These are phyloP conservation scores for Trametes versicolor DNA, from an alignment of 1,284 basidiomycete species.

Conservation along the genomic window DNA sequence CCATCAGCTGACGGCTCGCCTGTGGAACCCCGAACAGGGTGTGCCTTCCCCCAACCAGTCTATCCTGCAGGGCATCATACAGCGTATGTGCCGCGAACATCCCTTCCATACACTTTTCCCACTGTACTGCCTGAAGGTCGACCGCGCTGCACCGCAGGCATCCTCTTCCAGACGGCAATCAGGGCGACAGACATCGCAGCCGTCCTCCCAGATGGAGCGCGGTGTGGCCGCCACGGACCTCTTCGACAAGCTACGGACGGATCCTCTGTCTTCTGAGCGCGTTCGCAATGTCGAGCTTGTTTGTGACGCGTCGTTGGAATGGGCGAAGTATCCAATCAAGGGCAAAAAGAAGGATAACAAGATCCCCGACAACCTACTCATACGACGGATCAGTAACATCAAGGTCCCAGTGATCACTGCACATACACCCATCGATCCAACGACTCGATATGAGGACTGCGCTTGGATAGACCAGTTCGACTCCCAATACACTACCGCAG, in stretches of 20 bases:
- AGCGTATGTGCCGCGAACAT: constrained; percentile 88
- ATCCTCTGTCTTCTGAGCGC: constrained; percentile 50
- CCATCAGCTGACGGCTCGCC: constrained; percentile 91
- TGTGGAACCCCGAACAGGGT: constrained; percentile 56
- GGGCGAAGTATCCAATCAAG: constrained; percentile 76
- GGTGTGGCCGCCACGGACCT: constrained; percentile 75
- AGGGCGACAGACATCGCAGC: constrained; percentile 49
- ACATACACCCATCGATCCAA: constrained; percentile 77
- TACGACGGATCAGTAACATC: constrained; percentile 63
- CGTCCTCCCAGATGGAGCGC: constrained; percentile 61
- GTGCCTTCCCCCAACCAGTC: constrained; percentile 61
- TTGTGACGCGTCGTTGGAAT: constrained; percentile 81
- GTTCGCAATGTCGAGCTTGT: constrained; percentile 72
- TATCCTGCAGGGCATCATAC: constrained; percentile 72
- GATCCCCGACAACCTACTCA: constrained; percentile 54
- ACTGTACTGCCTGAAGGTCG: constrained; percentile 72
- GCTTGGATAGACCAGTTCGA: constrained; percentile 76
- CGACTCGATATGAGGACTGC: constrained; percentile 72
- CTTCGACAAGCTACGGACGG: constrained; percentile 66
- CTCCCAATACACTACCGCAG: constrained; percentile 69
- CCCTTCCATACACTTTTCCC: constrained; percentile 96
- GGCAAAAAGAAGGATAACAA: constrained; percentile 42
- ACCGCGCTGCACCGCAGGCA: constrained; percentile 25
- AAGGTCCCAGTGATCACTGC: constrained; percentile 85
- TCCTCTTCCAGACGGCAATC: constrained; percentile 50